phyloP scores from a whole-genome alignment of 352 stramenopile species.

The Peronosclerospora sorghi region DNA sequence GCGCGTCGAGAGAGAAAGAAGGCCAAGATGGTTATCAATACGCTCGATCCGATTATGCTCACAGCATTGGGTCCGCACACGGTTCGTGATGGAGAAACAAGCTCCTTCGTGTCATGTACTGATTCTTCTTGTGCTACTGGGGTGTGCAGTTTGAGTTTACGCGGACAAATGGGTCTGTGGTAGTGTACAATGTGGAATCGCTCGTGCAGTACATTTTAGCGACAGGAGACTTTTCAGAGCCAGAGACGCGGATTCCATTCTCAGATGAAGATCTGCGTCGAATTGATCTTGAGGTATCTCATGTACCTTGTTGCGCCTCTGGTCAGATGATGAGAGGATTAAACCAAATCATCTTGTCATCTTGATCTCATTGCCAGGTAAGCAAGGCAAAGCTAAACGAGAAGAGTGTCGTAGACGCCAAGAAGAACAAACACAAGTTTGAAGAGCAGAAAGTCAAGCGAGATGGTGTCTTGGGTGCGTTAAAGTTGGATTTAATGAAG shows the following conservation, averaged over 20 bases:
- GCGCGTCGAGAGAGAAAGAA: constrained; percentile 28
- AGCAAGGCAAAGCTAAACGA: constrained; percentile 48
- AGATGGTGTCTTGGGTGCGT: constrained; percentile 63
- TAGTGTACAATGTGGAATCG: constrained; percentile 80
- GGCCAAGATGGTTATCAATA: constrained; percentile 55
- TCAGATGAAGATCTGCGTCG: constrained; percentile 64
- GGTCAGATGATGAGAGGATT: constrained; percentile 19
- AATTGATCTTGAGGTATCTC: constrained; percentile 60
- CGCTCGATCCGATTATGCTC: constrained; percentile 84
- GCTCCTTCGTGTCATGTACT: not conserved
- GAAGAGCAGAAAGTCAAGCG: constrained; percentile 75
- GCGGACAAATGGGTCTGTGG: constrained; percentile 68
- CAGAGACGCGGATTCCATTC: constrained; percentile 81
- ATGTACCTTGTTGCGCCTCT: constrained; percentile 13
- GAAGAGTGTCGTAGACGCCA: constrained; percentile 62
- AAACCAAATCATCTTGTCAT: constrained; percentile 17
- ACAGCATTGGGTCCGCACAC: constrained; percentile 61
- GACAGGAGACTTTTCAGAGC: constrained; percentile 84
- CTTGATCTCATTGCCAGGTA: constrained; percentile 37
- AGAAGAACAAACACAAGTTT: constrained; percentile 67
- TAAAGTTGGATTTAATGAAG: too few species aligned
- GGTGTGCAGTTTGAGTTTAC: constrained; percentile 66
- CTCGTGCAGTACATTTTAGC: constrained; percentile 83
- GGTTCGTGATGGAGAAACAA: constrained; percentile 22
- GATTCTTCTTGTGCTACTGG: constrained; percentile 3